Conservation (phyloP, 2,329 filamentous ascomycete genomes). For the Pestalotiopsis sp. region DNA sequence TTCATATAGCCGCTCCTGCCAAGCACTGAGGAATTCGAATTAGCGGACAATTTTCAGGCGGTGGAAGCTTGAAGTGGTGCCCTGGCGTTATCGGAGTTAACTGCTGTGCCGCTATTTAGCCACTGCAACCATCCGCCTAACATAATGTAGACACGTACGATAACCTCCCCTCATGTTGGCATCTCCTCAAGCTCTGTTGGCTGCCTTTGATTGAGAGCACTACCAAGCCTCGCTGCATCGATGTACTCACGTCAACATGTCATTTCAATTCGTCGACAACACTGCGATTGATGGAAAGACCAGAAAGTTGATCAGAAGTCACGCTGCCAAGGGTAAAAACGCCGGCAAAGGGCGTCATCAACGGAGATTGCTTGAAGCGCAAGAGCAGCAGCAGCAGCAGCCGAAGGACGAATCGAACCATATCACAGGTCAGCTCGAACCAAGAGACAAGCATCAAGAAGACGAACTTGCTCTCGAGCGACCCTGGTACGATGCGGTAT, state of each 20-base stretch:
- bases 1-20: too few species aligned
- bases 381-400: background rate
- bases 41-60: too few species aligned
- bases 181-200: too few species aligned
- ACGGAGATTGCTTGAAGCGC: background rate
- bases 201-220: background rate
- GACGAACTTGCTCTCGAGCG: background rate
- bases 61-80: too few species aligned
- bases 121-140: too few species aligned
- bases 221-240: background rate
- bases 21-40: too few species aligned
- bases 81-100: too few species aligned
- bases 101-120: too few species aligned
- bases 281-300: slow-evolving; percentile 18
- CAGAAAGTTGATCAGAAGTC: slow-evolving; percentile 22
- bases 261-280: slow-evolving; percentile 23
- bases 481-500: background rate
- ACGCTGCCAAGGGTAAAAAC: slow-evolving; percentile 25
- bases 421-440: background rate
- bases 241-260: slow-evolving; percentile 8
- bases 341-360: slow-evolving; percentile 6
- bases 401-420: background rate
- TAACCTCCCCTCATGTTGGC: too few species aligned
- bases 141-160: too few species aligned
- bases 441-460: background rate